A percentile compares a stretch with the other conserved stretches of the same genome.
phyloP scores from a whole-genome alignment of 2,329 filamentous ascomycete genomes.

The Alternaria conjuncta region DNA sequence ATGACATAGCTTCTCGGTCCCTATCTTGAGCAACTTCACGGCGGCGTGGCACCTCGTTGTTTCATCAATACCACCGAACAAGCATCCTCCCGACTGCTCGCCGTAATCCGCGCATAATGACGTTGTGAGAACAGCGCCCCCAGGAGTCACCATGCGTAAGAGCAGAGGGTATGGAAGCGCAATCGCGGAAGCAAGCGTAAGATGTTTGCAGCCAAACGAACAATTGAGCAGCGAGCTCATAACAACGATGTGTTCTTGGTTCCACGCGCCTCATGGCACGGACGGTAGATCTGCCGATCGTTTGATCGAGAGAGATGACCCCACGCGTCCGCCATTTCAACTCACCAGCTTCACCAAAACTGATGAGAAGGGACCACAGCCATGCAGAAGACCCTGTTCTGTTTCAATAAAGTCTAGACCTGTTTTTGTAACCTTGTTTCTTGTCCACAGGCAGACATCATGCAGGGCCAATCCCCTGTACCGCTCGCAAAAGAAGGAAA shows the following conservation, averaged over 20 bases:
- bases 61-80: slow-evolving; percentile 6
- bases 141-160: too few species aligned
- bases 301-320: slow-evolving; percentile 10
- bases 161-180: not conserved
- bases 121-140: not conserved
- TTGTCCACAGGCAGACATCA: not conserved
- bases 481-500: not conserved
- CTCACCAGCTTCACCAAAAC: slow-evolving; percentile 6
- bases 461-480: not conserved
- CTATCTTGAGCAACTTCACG: not conserved
- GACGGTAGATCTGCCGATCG: slow-evolving; percentile 8
- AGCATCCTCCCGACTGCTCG: not conserved
- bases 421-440: not conserved
- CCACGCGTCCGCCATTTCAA: slow-evolving; percentile 19
- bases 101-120: not conserved
- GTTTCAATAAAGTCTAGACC: not conserved
- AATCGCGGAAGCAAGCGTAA: not conserved
- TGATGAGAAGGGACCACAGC: not conserved
- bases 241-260: not conserved
- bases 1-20: not conserved
- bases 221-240: not conserved
- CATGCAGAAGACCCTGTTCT: not conserved
- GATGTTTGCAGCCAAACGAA: not conserved
- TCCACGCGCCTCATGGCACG: not conserved
- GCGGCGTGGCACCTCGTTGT: slow-evolving; percentile 4